phyloP scores from a whole-genome alignment of 306 rosid genomes.

The Quercus gilva region DNA sequence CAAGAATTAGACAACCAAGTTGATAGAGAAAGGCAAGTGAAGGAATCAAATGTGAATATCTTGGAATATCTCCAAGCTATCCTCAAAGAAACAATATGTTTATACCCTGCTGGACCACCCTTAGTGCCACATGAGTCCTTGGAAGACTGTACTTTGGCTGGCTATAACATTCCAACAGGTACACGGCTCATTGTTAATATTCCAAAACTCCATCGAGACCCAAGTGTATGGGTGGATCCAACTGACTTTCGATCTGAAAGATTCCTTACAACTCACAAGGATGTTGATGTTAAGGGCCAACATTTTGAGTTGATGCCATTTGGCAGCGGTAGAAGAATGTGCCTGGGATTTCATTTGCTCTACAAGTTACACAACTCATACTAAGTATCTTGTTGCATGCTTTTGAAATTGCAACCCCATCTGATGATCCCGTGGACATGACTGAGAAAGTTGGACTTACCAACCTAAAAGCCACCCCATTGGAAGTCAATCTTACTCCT shows the following conservation, averaged over 20 bases:
- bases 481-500: constrained; percentile 40
- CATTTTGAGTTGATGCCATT: constrained; percentile 50
- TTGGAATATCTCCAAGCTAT: constrained; percentile 51
- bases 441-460: constrained; percentile 30
- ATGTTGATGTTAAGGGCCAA: constrained; percentile 41
- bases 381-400: constrained; percentile 52
- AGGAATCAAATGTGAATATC: constrained; percentile 33
- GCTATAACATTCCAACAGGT: constrained; percentile 36
- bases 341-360: constrained; percentile 41
- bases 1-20: constrained; percentile 25
- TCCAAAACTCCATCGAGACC: constrained; percentile 53
- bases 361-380: constrained; percentile 37
- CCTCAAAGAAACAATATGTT: constrained; percentile 45
- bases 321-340: constrained; percentile 53
- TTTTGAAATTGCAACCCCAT: constrained; percentile 27
- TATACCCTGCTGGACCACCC: constrained; percentile 46
- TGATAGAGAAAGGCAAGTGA: constrained; percentile 9
- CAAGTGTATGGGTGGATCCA: constrained; percentile 38
- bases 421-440: constrained; percentile 42
- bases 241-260: constrained; percentile 52
- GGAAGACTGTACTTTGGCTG: constrained; percentile 34
- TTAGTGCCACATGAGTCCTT: constrained; percentile 32
- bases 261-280: constrained; percentile 39
- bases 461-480: constrained; percentile 39
- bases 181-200: constrained; percentile 41